phyloP scores from a whole-genome alignment of 2,329 filamentous ascomycete genomes.

The Exophiala phaeomuriformis region DNA sequence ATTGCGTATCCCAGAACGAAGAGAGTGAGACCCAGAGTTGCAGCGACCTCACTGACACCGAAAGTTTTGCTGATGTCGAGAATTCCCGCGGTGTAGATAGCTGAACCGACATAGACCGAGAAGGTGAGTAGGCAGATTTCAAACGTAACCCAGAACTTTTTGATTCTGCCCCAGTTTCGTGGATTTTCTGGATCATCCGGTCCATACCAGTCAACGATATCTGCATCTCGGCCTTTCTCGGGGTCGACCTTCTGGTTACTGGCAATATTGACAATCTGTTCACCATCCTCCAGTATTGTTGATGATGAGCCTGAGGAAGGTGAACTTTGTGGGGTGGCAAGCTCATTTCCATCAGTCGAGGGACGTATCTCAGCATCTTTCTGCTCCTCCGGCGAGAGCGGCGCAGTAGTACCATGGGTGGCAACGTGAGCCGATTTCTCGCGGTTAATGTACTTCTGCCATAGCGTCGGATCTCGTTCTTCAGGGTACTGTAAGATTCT shows the following conservation, averaged over 20 bases:
- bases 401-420: constrained; percentile 34
- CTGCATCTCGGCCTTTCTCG: constrained; percentile 47
- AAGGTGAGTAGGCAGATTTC: constrained; percentile 46
- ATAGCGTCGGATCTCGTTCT: constrained; percentile 43
- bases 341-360: too few relatives aligned
- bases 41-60: constrained; percentile 40
- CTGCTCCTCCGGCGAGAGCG: constrained; percentile 1
- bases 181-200: constrained; percentile 36
- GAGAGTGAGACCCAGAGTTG: constrained; percentile 44
- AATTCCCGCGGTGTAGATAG: constrained; percentile 46
- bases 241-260: constrained; percentile 34
- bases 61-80: constrained; percentile 38
- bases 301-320: not conserved
- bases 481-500: constrained; percentile 41
- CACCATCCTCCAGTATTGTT: constrained; percentile 6
- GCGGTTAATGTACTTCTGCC: constrained; percentile 42
- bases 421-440: constrained; percentile 46
- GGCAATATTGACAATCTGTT: not conserved
- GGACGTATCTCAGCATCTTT: not conserved
- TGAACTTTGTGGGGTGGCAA: not conserved
- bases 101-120: constrained; percentile 46
- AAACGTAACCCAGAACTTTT: constrained; percentile 41
- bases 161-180: constrained; percentile 40
- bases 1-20: constrained; percentile 44
- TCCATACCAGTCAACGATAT: constrained; percentile 46